Evolutionary conservation across 2,329 filamentous ascomycete genomes (phyloP).

Genomic region (Neofusicoccum kwambonambiense): DNA sequence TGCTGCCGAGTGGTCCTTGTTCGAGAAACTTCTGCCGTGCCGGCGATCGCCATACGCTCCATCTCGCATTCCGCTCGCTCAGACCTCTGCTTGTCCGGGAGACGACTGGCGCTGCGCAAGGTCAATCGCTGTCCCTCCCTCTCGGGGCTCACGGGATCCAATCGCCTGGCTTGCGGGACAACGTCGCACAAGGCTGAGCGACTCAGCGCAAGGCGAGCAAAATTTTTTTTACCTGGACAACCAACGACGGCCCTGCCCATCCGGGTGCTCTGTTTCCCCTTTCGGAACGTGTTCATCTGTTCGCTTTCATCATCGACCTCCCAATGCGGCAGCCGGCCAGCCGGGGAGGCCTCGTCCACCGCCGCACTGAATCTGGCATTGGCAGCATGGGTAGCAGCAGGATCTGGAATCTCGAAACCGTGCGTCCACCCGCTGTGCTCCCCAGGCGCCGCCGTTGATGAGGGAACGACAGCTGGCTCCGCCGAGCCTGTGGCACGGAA

Average conservation of each 20-base stretch:
- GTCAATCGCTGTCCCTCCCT: conserved; percentile 12
- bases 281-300: background rate
- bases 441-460: conserved; percentile 2
- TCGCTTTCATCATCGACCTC: conserved; percentile 9
- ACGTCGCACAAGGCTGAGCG: conserved; percentile 14
- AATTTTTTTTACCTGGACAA: background rate
- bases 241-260: background rate
- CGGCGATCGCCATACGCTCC: conserved; percentile 13
- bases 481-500: background rate
- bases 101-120: conserved; percentile 8
- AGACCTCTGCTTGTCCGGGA: conserved; percentile 12
- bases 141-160: conserved; percentile 16
- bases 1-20: background rate
- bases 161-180: conserved; percentile 16
- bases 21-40: conserved; percentile 7
- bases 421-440: conserved; percentile 1
- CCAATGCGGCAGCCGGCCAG: background rate
- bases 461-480: conserved; percentile 13
- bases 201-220: conserved; percentile 10
- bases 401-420: conserved; percentile 16
- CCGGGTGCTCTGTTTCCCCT: conserved; percentile 4
- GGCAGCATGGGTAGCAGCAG: conserved; percentile 13
- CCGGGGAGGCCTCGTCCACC: background rate
- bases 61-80: conserved; percentile 14
- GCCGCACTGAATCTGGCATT: conserved; percentile 3